phyloP scores from a whole-genome alignment of 768 basidiomycete species.

The Sarcodon aspratus region DNA sequence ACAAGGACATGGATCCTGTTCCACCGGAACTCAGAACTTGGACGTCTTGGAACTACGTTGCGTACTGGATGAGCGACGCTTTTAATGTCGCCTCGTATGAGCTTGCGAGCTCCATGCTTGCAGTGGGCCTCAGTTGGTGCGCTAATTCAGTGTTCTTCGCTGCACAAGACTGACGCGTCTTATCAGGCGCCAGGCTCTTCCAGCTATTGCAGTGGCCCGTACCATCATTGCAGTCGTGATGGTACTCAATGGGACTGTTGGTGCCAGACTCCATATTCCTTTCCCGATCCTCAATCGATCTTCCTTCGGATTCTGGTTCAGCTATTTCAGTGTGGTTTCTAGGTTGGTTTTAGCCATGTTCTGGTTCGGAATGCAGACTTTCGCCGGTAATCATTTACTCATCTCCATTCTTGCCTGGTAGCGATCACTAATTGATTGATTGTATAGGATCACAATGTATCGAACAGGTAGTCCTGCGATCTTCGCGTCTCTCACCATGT shows the following conservation, averaged over 20 bases:
- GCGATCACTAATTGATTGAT: not conserved
- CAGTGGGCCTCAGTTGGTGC: constrained; percentile 62
- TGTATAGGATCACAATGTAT: constrained; percentile 48
- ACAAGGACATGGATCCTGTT: constrained; percentile 73
- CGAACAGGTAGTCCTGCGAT: constrained; percentile 33
- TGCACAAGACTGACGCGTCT: not conserved
- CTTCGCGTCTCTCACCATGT: not conserved
- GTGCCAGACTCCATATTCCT: constrained; percentile 66
- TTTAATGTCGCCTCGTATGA: constrained; percentile 30
- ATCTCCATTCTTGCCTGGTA: not conserved
- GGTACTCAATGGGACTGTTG: constrained; percentile 69
- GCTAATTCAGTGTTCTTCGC: constrained; percentile 1
- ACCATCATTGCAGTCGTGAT: constrained; percentile 62
- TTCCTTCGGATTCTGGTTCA: constrained; percentile 84
- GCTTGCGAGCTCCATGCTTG: constrained; percentile 64
- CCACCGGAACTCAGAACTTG: constrained; percentile 50
- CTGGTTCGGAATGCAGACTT: constrained; percentile 70
- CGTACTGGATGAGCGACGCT: constrained; percentile 38
- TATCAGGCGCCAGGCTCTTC: constrained; percentile 50
- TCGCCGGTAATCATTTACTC: constrained; percentile 3
- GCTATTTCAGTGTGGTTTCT: constrained; percentile 77
- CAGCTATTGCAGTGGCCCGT: constrained; percentile 64
- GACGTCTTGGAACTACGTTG: constrained; percentile 54
- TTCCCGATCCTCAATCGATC: constrained; percentile 76
- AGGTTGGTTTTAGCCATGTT: constrained; percentile 68